Evolutionary conservation across 2,329 filamentous ascomycete species (phyloP).

Genomic region (Sporothrix brunneoviolacea): DNA sequence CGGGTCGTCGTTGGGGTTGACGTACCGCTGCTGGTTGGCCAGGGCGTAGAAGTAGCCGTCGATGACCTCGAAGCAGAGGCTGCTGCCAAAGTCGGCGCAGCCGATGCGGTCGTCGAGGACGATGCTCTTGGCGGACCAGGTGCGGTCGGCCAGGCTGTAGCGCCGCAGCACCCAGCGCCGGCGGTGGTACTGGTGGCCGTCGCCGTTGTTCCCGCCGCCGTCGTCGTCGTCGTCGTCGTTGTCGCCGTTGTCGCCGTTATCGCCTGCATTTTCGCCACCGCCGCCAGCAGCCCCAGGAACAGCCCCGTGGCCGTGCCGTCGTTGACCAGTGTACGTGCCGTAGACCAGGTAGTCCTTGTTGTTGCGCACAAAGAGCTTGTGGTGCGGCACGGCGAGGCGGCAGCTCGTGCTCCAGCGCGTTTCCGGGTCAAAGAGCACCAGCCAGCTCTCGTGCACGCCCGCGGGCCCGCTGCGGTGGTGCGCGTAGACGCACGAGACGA

Average conservation of each 20-base stretch:
- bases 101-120: conserved; percentile 55
- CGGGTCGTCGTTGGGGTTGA: neutral
- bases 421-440: conserved; percentile 45
- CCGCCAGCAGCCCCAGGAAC: no score
- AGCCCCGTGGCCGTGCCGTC: conserved; percentile 23
- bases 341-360: conserved; percentile 55
- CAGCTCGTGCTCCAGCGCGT: conserved; percentile 34
- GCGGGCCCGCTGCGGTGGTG: conserved; percentile 27
- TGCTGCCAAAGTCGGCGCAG: conserved; percentile 53
- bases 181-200: no score
- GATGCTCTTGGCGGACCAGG: conserved; percentile 39
- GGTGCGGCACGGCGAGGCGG: conserved; percentile 38
- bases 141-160: conserved; percentile 36
- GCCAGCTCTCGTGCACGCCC: conserved; percentile 36
- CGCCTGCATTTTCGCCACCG: neutral
- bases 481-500: conserved; percentile 52
- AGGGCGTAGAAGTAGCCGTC: conserved; percentile 61
- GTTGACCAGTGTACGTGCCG: conserved; percentile 52
- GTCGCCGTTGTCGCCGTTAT: neutral
- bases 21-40: conserved; percentile 49
- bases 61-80: conserved; percentile 66
- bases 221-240: conserved; percentile 38
- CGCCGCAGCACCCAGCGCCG: conserved; percentile 55
- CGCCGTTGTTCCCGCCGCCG: neutral
- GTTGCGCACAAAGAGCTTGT: conserved; percentile 62